A percentile compares a stretch with the other conserved stretches of the same genome.
Evolutionary conservation across 2,329 filamentous ascomycete species (phyloP).

Genomic region (Clonostachys byssicola): DNA sequence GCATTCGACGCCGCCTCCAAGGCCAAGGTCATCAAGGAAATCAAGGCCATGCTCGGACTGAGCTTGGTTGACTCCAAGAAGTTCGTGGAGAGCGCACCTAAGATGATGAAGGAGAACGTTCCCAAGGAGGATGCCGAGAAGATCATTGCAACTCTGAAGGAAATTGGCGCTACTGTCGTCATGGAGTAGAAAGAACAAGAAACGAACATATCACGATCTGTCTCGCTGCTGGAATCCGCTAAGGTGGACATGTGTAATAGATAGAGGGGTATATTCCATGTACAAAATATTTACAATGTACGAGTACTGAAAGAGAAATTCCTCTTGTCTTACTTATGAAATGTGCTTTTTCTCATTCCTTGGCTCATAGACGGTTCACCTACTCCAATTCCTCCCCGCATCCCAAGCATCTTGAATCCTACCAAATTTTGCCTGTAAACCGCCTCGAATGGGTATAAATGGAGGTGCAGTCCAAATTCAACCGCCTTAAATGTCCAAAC

Average conservation of each 20-base stretch:
- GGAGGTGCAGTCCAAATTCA: too few relatives aligned
- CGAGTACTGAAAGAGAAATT: too few relatives aligned
- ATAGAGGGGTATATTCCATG: slow-evolving; percentile 6
- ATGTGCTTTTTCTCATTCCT: too few relatives aligned
- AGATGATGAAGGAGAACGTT: slow-evolving; percentile 98
- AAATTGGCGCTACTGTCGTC: slow-evolving; percentile 77
- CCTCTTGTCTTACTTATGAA: too few relatives aligned
- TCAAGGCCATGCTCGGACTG: slow-evolving; percentile 92
- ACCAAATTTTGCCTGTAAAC: too few relatives aligned
- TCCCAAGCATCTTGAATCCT: too few relatives aligned
- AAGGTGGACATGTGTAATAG: slow-evolving; percentile 1
- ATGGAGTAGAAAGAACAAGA: slow-evolving; percentile 78
- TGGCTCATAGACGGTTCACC: not conserved
- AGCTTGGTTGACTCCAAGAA: slow-evolving; percentile 99
- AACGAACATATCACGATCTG: slow-evolving; percentile 1
- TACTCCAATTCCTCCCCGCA: too few relatives aligned
- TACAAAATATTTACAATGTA: slow-evolving; percentile 7
- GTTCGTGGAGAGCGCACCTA: slow-evolving; percentile 97
- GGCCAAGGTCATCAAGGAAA: slow-evolving; percentile 99
- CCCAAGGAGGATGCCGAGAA: slow-evolving; percentile 99
- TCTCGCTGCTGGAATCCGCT: not conserved
- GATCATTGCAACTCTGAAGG: slow-evolving; percentile 94
- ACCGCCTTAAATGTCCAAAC: too few relatives aligned
- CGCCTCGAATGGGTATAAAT: too few relatives aligned
- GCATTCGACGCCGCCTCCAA: slow-evolving; percentile 85